These are phyloP conservation scores for Pyrenochaeta sp. DNA, from an alignment of 2,329 filamentous ascomycete species.

Conservation along the genomic window DNA sequence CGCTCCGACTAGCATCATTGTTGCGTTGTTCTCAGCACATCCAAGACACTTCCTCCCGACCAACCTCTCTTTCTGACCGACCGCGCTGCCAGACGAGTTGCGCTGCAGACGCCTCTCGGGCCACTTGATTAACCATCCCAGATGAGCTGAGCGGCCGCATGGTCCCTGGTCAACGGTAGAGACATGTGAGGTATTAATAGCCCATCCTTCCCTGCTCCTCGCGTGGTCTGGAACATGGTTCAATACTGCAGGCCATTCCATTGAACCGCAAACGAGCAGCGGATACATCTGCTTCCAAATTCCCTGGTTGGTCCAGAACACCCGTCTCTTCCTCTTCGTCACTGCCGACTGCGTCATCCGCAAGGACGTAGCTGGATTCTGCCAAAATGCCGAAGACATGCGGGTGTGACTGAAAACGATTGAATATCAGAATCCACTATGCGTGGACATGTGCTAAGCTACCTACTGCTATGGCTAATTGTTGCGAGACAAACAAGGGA, in stretches of 20 bases:
- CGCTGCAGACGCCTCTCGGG: conserved; percentile 5
- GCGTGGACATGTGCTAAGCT: conserved; percentile 19
- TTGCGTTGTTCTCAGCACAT: too few relatives aligned
- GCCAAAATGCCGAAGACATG: neutral
- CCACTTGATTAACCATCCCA: neutral
- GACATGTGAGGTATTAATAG: conserved; percentile 24
- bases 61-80: too few relatives aligned
- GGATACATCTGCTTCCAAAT: too few relatives aligned
- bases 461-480: conserved; percentile 41
- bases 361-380: neutral
- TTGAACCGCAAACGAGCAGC: conserved; percentile 10
- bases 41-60: too few relatives aligned
- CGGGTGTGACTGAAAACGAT: neutral
- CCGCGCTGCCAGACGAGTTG: too few relatives aligned
- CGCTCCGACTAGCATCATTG: neutral
- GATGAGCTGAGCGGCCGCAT: conserved; percentile 13
- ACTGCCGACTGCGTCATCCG: neutral
- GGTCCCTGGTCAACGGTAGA: conserved; percentile 4
- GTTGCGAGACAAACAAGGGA: conserved; percentile 22
- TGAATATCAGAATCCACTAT: neutral
- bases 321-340: too few relatives aligned
- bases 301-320: neutral
- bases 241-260: conserved; percentile 1
- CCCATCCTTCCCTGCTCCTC: conserved; percentile 15
- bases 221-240: conserved; percentile 31